phyloP scores from a whole-genome alignment of 1,284 basidiomycete genomes.

The Cryptococcus hybrid region DNA sequence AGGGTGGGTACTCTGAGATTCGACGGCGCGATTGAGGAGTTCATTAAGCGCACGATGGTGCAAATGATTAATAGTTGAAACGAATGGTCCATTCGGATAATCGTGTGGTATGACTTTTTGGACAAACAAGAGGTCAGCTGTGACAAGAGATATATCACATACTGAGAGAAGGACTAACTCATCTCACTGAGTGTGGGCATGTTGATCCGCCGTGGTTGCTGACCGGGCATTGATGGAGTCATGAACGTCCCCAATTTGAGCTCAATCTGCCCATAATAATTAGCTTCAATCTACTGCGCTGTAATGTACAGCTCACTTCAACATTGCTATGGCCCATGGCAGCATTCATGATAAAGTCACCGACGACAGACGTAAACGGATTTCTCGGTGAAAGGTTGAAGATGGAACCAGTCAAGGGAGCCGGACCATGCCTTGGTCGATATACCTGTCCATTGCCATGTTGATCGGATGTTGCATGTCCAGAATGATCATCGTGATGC shows the following conservation, averaged over 20 bases:
- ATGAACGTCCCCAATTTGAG: constrained; percentile 85
- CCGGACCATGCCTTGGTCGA: background rate
- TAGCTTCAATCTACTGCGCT: background rate
- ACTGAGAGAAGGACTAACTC: constrained; percentile 59
- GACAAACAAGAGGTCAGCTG: background rate
- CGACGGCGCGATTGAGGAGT: constrained; percentile 67
- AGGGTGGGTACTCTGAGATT: constrained; percentile 37
- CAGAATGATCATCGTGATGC: background rate
- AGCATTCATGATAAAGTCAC: constrained; percentile 70
- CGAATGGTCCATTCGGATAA: constrained; percentile 61
- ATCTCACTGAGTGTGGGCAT: constrained; percentile 79
- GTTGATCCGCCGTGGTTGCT: constrained; percentile 53
- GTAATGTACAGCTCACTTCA: constrained; percentile 50
- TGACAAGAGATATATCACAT: background rate
- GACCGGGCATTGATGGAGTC: constrained; percentile 50
- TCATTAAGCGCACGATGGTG: constrained; percentile 63
- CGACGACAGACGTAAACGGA: constrained; percentile 88
- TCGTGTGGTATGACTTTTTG: constrained; percentile 55
- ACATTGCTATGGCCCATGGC: constrained; percentile 50
- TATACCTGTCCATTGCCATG: background rate
- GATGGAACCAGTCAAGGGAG: constrained; percentile 71
- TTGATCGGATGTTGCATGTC: background rate
- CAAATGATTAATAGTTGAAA: constrained; percentile 72
- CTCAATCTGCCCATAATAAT: constrained; percentile 65
- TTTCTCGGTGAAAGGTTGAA: constrained; percentile 90